Evolutionary conservation across 2,329 filamentous ascomycete genomes (phyloP).

Genomic region (Ophiostoma ulmi): DNA sequence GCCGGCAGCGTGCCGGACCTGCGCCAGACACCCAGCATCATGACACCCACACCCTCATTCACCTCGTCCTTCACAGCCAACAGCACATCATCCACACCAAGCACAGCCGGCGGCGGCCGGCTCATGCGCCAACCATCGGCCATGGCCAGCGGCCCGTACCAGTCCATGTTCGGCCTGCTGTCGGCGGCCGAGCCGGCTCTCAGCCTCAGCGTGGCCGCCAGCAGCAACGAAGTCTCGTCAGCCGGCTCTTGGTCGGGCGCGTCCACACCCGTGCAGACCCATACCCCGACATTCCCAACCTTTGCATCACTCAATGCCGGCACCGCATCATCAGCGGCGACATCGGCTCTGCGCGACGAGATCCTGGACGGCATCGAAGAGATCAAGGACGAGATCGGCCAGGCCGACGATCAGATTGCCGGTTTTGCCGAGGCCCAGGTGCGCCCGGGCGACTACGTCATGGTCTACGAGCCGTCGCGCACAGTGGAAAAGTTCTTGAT

Average conservation of each 20-base stretch:
- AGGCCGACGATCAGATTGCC: conserved; percentile 90
- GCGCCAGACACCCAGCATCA: conserved; percentile 35
- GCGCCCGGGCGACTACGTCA: conserved; percentile 84
- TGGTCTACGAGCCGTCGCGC: conserved; percentile 79
- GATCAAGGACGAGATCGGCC: conserved; percentile 89
- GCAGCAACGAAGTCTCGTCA: conserved; percentile 20
- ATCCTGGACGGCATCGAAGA: conserved; percentile 92
- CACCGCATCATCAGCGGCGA: neutral
- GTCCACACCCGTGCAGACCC: conserved; percentile 42
- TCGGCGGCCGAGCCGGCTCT: conserved; percentile 51
- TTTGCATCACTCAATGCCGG: neutral
- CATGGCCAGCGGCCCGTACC: conserved; percentile 52
- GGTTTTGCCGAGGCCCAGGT: conserved; percentile 86
- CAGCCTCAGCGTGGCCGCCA: conserved; percentile 25
- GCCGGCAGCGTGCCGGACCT: conserved; percentile 36
- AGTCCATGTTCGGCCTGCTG: conserved; percentile 84
- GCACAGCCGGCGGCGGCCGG: neutral
- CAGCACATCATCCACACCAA: neutral
- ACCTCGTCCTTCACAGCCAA: neutral
- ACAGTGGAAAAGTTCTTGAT: conserved; percentile 88
- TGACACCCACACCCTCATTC: conserved; percentile 37
- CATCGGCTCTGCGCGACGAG: conserved; percentile 75
- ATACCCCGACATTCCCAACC: neutral
- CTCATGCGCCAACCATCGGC: neutral
- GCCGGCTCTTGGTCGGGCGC: conserved; percentile 37